phyloP scores from a whole-genome alignment of 164 flowering plant species.

The Amborella trichopoda region DNA sequence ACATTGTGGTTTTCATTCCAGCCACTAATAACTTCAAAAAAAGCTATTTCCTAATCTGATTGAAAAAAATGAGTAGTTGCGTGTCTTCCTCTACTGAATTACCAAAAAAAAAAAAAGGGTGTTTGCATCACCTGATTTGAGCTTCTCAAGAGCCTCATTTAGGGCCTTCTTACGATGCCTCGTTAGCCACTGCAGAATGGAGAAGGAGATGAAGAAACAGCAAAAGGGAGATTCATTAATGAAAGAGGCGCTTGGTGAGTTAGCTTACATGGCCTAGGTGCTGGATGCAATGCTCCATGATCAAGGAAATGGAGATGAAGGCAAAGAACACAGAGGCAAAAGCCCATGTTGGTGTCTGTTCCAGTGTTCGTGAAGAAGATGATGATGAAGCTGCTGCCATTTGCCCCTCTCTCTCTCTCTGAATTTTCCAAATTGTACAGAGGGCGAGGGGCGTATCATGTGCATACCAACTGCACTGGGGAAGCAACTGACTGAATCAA shows the following conservation, averaged over 20 bases:
- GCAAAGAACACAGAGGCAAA: slow-evolving; percentile 34
- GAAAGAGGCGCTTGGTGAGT: neutral
- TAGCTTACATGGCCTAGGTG: slow-evolving; percentile 15
- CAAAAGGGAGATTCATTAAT: neutral
- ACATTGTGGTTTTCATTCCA: too few species aligned
- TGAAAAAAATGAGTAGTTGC: too few species aligned
- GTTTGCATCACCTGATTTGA: slow-evolving; percentile 39
- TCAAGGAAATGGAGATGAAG: slow-evolving; percentile 26
- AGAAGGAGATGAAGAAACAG: neutral
- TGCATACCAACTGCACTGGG: too few species aligned
- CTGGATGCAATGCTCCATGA: slow-evolving; percentile 29
- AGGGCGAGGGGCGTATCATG: too few species aligned
- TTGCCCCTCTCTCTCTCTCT: neutral
- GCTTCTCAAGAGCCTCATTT: slow-evolving; percentile 25
- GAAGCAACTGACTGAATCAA: too few species aligned
- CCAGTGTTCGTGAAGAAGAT: slow-evolving; percentile 12
- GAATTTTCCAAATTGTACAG: too few species aligned
- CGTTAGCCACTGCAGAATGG: slow-evolving; percentile 24
- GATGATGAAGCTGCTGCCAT: neutral
- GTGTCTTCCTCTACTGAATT: too few species aligned
- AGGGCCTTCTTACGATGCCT: slow-evolving; percentile 17
- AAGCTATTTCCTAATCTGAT: too few species aligned
- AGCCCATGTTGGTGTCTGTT: slow-evolving; percentile 57
- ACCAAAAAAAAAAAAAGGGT: too few species aligned
- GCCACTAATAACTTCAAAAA: too few species aligned